Conservation (phyloP, 257 asterid genomes). For the Solanum tarapatanum region DNA sequence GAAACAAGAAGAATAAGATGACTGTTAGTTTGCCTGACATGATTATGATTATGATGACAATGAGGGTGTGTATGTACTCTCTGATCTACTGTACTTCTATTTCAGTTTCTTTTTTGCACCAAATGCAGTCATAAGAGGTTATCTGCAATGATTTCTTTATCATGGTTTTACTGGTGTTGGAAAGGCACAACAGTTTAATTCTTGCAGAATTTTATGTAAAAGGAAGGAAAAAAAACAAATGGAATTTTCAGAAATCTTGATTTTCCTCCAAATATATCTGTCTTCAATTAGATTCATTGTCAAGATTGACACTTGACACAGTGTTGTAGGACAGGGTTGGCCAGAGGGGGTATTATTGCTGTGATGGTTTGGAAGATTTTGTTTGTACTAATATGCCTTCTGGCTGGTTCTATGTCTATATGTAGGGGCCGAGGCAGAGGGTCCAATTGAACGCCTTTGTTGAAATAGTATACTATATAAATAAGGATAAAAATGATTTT, state of each 20-base stretch:
- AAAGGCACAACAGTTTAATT: not conserved
- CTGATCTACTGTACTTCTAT: conserved; percentile 7
- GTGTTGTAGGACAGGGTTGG: not conserved
- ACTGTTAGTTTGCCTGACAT: conserved; percentile 29
- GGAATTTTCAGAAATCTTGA: not conserved
- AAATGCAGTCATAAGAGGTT: conserved; percentile 1
- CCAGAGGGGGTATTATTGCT: not conserved
- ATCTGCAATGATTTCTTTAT: conserved; percentile 16
- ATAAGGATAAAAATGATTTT: not conserved
- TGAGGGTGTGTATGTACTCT: not conserved
- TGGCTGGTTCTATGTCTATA: not conserved
- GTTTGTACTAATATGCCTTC: conserved; percentile 2
- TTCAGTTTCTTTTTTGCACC: conserved; percentile 14
- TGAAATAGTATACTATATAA: not conserved
- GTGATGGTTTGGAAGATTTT: not conserved
- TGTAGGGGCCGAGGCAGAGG: not conserved
- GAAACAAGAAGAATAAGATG: conserved; percentile 27
- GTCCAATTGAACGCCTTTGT: not conserved
- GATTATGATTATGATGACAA: conserved; percentile 7
- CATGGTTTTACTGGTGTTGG: conserved; percentile 1
- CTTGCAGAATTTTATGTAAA: not conserved
- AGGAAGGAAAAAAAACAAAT: not conserved
- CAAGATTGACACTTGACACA: not conserved
- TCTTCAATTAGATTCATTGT: conserved; percentile 1
- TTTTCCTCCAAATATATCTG: not conserved